phyloP scores from a whole-genome alignment of 2,329 filamentous ascomycete species.

The Rachicladosporium sp. region DNA sequence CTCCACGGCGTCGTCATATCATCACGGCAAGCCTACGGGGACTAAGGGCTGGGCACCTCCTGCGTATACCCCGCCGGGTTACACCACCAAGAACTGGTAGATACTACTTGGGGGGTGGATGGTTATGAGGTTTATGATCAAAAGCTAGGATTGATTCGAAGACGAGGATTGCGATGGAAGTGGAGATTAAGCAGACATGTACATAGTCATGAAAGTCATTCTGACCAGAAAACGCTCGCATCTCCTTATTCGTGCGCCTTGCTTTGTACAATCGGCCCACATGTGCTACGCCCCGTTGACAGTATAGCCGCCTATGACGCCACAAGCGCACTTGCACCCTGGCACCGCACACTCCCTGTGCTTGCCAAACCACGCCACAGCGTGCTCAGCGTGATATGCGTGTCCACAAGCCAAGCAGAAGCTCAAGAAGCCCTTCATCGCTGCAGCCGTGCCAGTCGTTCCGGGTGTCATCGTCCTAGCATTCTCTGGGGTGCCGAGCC shows the following conservation, averaged over 20 bases:
- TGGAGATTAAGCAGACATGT: too few species aligned
- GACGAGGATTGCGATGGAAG: too few species aligned
- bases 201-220: not conserved
- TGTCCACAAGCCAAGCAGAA: slow-evolving; percentile 53
- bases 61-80: too few species aligned
- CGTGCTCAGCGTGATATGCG: slow-evolving; percentile 52
- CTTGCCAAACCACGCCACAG: slow-evolving; percentile 47
- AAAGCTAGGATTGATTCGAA: too few species aligned
- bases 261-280: not conserved
- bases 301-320: slow-evolving; percentile 1
- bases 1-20: too few species aligned
- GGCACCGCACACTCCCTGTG: slow-evolving; percentile 44
- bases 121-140: too few species aligned
- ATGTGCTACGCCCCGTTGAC: not conserved
- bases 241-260: not conserved
- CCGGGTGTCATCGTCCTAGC: slow-evolving; percentile 25
- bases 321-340: slow-evolving; percentile 42
- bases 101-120: too few species aligned
- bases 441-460: slow-evolving; percentile 23
- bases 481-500: slow-evolving; percentile 48
- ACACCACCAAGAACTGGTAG: too few species aligned
- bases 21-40: too few species aligned
- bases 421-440: slow-evolving; percentile 43
- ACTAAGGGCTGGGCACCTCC: too few species aligned
- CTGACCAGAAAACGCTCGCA: not conserved